These are phyloP conservation scores for Podaxis sp. DNA, from an alignment of 768 basidiomycete genomes.

Conservation along the genomic window DNA sequence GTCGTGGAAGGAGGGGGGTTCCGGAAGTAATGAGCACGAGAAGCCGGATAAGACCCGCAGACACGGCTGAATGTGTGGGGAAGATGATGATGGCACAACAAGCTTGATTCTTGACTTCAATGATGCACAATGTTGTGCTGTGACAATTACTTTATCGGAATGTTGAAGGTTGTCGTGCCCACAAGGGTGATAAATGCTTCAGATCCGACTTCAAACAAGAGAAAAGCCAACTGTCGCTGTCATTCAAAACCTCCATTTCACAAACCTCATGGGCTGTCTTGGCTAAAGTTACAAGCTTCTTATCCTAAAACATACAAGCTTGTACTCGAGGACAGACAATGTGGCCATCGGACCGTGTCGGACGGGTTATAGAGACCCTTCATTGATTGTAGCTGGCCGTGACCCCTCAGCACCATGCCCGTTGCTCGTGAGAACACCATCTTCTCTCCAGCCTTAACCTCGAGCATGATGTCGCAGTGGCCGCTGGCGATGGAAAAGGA, in stretches of 20 bases:
- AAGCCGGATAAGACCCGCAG: conserved; percentile 5
- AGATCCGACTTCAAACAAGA: background rate
- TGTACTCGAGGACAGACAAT: background rate
- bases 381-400: conserved; percentile 8
- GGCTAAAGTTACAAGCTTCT: background rate
- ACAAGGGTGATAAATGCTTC: background rate
- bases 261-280: conserved; percentile 2
- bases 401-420: conserved; percentile 4
- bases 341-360: conserved; percentile 8
- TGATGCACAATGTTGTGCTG: background rate
- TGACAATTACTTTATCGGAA: background rate
- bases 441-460: conserved; percentile 9
- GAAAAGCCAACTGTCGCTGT: background rate
- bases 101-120: background rate
- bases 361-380: conserved; percentile 9
- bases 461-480: background rate
- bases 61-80: background rate
- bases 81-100: background rate
- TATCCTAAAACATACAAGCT: background rate
- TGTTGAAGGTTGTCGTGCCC: background rate
- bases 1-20: background rate
- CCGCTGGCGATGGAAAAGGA: background rate
- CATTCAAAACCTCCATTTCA: background rate
- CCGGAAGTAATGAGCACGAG: background rate
- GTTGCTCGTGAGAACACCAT: conserved; percentile 12